A percentile compares a stretch with the other conserved stretches of the same genome.
These are phyloP conservation scores for Suillus plorans DNA, from an alignment of 768 basidiomycete genomes.

Conservation along the genomic window DNA sequence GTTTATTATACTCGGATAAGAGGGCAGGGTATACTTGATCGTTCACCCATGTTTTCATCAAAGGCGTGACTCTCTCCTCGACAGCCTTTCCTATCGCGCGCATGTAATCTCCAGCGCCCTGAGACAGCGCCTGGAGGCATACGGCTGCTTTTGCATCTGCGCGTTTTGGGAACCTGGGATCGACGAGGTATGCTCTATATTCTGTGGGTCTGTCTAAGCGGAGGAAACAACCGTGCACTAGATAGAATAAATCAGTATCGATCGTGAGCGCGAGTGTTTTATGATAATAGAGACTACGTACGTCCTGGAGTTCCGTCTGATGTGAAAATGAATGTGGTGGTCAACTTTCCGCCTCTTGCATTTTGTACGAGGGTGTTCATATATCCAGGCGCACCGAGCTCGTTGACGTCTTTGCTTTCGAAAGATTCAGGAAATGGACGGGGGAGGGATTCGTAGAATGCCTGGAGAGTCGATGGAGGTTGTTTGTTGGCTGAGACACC, in stretches of 20 bases:
- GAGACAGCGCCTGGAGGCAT: constrained; percentile 62
- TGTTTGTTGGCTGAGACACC: constrained; percentile 10
- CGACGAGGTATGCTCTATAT: constrained; percentile 58
- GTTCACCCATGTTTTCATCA: constrained; percentile 44
- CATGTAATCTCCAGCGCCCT: constrained; percentile 58
- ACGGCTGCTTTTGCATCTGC: constrained; percentile 71
- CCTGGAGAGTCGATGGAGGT: constrained; percentile 45
- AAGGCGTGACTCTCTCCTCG: constrained; percentile 46
- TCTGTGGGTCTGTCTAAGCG: constrained; percentile 54
- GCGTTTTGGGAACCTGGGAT: constrained; percentile 59
- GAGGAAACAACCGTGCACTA: constrained; percentile 65
- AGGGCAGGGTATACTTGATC: constrained; percentile 47
- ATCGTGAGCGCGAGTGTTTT: background rate
- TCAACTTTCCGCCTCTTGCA: constrained; percentile 49
- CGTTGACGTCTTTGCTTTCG: constrained; percentile 41
- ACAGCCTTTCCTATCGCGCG: constrained; percentile 40
- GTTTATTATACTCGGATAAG: constrained; percentile 43
- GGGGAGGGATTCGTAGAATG: constrained; percentile 66
- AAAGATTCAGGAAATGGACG: constrained; percentile 60
- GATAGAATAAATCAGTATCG: background rate
- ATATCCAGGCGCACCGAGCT: constrained; percentile 56
- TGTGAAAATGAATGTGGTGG: constrained; percentile 44
- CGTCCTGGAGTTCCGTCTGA: constrained; percentile 42
- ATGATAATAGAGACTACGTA: constrained; percentile 31
- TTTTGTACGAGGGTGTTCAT: constrained; percentile 51